Evolutionary conservation across 139 green algal species (phyloP).

Genomic region (Chlamydomonas sp.): DNA sequence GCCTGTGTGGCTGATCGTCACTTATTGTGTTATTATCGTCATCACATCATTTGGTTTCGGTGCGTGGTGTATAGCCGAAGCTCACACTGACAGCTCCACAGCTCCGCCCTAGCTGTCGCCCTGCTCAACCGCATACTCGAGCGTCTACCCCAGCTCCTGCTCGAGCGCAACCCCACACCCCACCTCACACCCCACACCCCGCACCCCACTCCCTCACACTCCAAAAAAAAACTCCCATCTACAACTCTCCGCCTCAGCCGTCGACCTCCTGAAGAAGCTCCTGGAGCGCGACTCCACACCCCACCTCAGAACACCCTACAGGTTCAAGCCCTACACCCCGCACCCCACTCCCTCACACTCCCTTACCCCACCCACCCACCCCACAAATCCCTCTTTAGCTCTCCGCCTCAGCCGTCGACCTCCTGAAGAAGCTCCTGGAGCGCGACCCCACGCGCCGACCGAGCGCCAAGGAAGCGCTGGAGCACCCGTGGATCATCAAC

Average conservation of each 20-base stretch:
- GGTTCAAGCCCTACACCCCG: neutral
- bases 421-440: constrained; percentile 49
- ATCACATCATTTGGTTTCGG: no score
- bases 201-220: neutral
- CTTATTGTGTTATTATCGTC: no score
- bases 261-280: constrained; percentile 37
- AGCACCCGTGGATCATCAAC: constrained; percentile 58
- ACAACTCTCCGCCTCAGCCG: constrained; percentile 37
- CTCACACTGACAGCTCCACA: no score
- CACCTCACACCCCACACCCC: constrained; percentile 25
- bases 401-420: constrained; percentile 25
- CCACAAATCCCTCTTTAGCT: constrained; percentile 36
- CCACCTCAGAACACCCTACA: constrained; percentile 24
- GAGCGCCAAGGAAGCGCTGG: constrained; percentile 54
- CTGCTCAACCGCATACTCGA: no score
- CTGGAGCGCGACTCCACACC: constrained; percentile 59
- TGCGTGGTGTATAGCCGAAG: no score
- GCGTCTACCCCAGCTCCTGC: no score
- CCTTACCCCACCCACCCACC: no score
- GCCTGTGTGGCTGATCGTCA: no score
- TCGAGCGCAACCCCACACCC: constrained; percentile 58
- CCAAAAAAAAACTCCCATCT: no score
- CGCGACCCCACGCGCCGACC: constrained; percentile 60
- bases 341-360: neutral
- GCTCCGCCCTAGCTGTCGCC: constrained; percentile 31